Conservation (phyloP, 208 protist species). For the Endotrypanum monterogeii region DNA sequence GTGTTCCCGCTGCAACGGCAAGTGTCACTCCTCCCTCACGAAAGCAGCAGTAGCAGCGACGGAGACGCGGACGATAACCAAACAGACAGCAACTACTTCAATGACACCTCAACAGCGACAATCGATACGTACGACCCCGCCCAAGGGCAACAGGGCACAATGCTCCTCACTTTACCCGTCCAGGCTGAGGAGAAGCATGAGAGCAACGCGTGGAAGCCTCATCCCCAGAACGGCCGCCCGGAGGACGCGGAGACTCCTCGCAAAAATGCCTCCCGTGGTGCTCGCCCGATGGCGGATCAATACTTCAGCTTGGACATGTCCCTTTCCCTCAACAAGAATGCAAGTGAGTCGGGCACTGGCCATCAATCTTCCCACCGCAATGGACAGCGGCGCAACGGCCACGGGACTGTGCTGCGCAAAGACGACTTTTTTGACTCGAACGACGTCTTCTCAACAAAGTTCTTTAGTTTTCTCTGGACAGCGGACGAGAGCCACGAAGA, state of each 20-base stretch:
- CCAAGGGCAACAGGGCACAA: not conserved
- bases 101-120: conserved; percentile 15
- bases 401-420: conserved; percentile 27
- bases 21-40: conserved; percentile 6
- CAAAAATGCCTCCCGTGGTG: not conserved
- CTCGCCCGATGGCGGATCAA: conserved; percentile 9
- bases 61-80: not conserved
- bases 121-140: conserved; percentile 7
- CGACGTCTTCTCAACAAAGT: conserved; percentile 57
- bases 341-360: not conserved
- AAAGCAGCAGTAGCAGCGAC: conserved; percentile 22
- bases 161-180: not conserved
- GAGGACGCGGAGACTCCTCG: not conserved
- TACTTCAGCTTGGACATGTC: conserved; percentile 28
- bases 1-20: conserved; percentile 28
- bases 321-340: not conserved
- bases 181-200: not conserved
- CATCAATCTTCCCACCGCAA: not conserved
- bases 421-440: conserved; percentile 45
- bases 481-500: conserved; percentile 7
- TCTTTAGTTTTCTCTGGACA: conserved; percentile 58
- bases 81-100: not conserved
- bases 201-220: not conserved
- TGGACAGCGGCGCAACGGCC: conserved; percentile 13
- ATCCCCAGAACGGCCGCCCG: not conserved